Conservation (phyloP, 2,329 filamentous ascomycete species). For the Scorias spongiosa region DNA sequence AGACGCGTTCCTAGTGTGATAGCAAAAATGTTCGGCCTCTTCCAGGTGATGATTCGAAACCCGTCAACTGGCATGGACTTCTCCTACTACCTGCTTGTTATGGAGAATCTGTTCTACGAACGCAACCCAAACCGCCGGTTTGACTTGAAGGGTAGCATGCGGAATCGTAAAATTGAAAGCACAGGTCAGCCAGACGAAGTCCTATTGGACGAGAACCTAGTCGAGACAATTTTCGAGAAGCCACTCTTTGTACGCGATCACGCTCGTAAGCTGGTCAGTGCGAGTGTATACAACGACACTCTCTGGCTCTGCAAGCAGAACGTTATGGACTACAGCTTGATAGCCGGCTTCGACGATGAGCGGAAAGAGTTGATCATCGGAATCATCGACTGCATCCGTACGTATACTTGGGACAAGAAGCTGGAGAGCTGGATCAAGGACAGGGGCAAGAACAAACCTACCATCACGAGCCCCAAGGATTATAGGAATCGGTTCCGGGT, state of each 20-base stretch:
- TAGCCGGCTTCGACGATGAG: conserved; percentile 91
- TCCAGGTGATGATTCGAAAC: conserved; percentile 95
- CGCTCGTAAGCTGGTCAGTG: conserved; percentile 80
- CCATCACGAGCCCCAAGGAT: conserved; percentile 92
- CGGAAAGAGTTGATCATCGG: conserved; percentile 87
- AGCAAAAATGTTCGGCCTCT: conserved; percentile 97
- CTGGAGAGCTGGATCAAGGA: conserved; percentile 99
- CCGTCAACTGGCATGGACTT: conserved; percentile 81
- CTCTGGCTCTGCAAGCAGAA: conserved; percentile 87
- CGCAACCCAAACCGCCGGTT: conserved; percentile 66
- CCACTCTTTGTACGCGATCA: conserved; percentile 92
- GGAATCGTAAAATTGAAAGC: conserved; percentile 90
- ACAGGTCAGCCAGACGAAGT: conserved; percentile 96
- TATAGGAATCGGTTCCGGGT: conserved; percentile 93
- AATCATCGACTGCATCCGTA: conserved; percentile 96
- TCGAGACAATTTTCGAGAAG: conserved; percentile 96
- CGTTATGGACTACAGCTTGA: conserved; percentile 97
- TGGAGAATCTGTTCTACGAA: conserved; percentile 98
- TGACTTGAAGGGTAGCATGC: conserved; percentile 95
- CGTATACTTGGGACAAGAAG: conserved; percentile 99
- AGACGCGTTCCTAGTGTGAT: conserved; percentile 87
- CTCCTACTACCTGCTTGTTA: conserved; percentile 83
- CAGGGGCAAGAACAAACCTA: conserved; percentile 73
- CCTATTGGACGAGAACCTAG: conserved; percentile 93
- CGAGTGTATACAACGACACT: conserved; percentile 94